These are phyloP conservation scores for Alternaria novae-zelandiae DNA, from an alignment of 2,329 filamentous ascomycete genomes.

Conservation along the genomic window DNA sequence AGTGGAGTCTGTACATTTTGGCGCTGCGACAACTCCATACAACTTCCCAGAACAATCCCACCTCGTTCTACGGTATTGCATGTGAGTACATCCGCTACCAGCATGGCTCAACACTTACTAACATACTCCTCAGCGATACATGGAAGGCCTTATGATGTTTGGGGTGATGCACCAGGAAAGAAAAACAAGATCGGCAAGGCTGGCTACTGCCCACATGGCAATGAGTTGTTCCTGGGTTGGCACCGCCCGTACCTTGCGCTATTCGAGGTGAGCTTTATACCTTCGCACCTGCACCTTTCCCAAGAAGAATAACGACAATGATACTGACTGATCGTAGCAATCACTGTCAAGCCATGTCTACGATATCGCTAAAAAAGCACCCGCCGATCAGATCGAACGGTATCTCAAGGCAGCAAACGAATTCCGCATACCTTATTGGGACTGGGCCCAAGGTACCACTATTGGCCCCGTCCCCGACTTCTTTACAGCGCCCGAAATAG, in stretches of 20 bases:
- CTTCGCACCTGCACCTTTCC: too few species aligned
- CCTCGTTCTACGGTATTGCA: conserved; percentile 80
- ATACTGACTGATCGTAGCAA: conserved; percentile 29
- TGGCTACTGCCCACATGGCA: conserved; percentile 80
- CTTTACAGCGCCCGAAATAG: conserved; percentile 24
- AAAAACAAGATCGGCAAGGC: conserved; percentile 39
- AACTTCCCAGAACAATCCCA: conserved; percentile 65
- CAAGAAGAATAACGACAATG: too few species aligned
- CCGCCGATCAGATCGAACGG: conserved; percentile 20
- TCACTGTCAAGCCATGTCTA: conserved; percentile 33
- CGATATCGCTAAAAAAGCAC: conserved; percentile 23
- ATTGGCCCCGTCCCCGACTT: conserved; percentile 33
- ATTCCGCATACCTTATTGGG: conserved; percentile 46
- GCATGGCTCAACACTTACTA: background rate
- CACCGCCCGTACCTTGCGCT: conserved; percentile 79
- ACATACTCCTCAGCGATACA: conserved; percentile 38
- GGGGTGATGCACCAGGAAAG: conserved; percentile 37
- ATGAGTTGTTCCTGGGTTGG: conserved; percentile 82
- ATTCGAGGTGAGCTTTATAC: conserved; percentile 56
- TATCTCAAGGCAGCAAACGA: conserved; percentile 34
- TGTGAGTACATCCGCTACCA: conserved; percentile 56
- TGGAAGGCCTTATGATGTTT: conserved; percentile 45
- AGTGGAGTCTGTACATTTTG: conserved; percentile 79
- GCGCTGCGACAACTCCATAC: conserved; percentile 74
- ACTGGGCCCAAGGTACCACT: conserved; percentile 36